Base-by-base conservation (phyloP, 768 basidiomycete species). In the Lentinula boryana region DNA sequence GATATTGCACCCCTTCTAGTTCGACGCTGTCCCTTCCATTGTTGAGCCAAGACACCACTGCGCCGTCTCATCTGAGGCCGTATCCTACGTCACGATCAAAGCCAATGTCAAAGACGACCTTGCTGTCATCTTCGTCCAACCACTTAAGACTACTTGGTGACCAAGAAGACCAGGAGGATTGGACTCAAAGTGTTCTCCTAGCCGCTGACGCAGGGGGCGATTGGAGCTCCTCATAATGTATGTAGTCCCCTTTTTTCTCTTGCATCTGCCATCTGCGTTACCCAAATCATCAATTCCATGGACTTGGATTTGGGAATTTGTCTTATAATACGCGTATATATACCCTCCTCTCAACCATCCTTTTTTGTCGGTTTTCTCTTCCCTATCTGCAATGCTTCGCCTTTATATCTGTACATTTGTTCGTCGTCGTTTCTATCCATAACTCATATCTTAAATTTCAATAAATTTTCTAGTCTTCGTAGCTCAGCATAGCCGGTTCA, bases 111-210 rank as follows among this genome's bases (percentile, higher is more conserved):
- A 63, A 66, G 53, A 27, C 27, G 27, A 56, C 65, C 6, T 76
- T 74, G 31, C 64, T 70, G 1, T 64, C 64, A 23, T 76, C 77
- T 43, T 67, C 76, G 40, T 79, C 80, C 31, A 80, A 80, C 61
- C 80, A 79, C 65, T 70, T 83, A 41, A 80, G 79, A 18, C 66
- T 82, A 51, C 68, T 79, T 41, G 74, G 77, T 56, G 76, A 81
- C 62, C 80, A 80, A 23, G 74, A 74, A 41, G 72, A 77, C 44
- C 78, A 77, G 61, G 86, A 84, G 53, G 83, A 89, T 68, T 93
- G 91, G 90, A 86, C 87, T 50, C 76, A 79, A 67, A 88, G 85
- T 65, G 89, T 92, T 53, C 69, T 92, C 61, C 70, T 84, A 71
- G 88, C 87, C n/a, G 88, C 87, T 60, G 84, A 86, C 67, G 68